These are phyloP conservation scores for Cladosporium sp. DNA, from an alignment of 2,329 filamentous ascomycete genomes.

Conservation along the genomic window DNA sequence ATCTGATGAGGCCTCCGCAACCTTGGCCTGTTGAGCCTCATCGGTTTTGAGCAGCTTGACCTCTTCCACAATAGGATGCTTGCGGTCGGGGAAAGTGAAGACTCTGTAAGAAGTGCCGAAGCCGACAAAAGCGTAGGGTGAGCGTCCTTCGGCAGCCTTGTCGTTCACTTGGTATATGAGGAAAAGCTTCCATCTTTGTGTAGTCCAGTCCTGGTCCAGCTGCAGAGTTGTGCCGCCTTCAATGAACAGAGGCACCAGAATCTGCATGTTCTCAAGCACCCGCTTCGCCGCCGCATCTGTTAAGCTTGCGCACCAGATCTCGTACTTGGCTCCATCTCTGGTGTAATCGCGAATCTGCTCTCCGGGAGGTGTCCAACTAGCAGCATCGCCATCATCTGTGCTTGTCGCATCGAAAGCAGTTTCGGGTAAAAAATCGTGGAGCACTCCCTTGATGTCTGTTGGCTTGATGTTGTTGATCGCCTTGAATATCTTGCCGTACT, in stretches of 20 bases:
- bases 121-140: slow-evolving; percentile 78
- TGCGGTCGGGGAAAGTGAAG: slow-evolving; percentile 47
- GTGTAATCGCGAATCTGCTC: slow-evolving; percentile 65
- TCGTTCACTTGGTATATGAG: slow-evolving; percentile 55
- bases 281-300: slow-evolving; percentile 67
- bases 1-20: neutral
- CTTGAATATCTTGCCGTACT: slow-evolving; percentile 70
- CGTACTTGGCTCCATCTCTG: slow-evolving; percentile 64
- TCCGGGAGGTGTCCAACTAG: slow-evolving; percentile 72
- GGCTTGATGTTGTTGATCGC: slow-evolving; percentile 67
- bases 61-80: slow-evolving; percentile 2
- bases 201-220: slow-evolving; percentile 68
- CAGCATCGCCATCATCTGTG: slow-evolving; percentile 42
- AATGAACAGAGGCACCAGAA: slow-evolving; percentile 83
- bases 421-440: slow-evolving; percentile 67
- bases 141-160: slow-evolving; percentile 36
- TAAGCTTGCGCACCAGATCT: slow-evolving; percentile 81
- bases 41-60: neutral
- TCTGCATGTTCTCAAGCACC: slow-evolving; percentile 77
- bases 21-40: neutral
- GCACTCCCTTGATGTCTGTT: slow-evolving; percentile 64
- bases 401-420: slow-evolving; percentile 47
- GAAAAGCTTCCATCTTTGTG: slow-evolving; percentile 88
- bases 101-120: slow-evolving; percentile 90
- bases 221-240: slow-evolving; percentile 83